Base-by-base conservation (phyloP, 495 filamentous ascomycete species). In the Penicillium nucicola region DNA sequence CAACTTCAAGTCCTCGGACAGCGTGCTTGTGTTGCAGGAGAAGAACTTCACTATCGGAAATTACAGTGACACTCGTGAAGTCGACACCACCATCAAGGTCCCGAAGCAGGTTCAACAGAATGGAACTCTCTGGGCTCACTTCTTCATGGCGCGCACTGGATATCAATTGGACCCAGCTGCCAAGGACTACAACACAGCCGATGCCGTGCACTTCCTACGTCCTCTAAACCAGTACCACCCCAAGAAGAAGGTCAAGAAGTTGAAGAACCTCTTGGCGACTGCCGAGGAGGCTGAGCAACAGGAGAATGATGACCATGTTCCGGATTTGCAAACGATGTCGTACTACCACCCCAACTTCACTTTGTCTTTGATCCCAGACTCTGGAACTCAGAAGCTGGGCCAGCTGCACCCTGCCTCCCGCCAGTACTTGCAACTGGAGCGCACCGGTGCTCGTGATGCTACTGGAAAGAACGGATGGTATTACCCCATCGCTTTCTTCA, bases 291-390 rank as follows among this genome's bases (percentile, higher is more conserved):
- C 25, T 33, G 65, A 54, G 11, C 67, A 83, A 28, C 76, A 78
- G 46, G 75, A 78, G 14, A 72, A 72, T 34, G 72, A 71, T 14
- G 71, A 77, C 11, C 71, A 75, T 4, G 84, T 83, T 0, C 87
- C 88, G 13, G 55, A 65, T 19, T 64, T 72, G 9, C 79, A 82
- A 14, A 82, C 91, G 44, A 83, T 78, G 28, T 92, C 85, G 31
- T 96, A 92, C 69, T 98, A 97, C 64, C 95, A 98, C 70, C 88
- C 92, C 5, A 98, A 98, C 67, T 85, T 95, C 55, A 95, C 91
- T 22, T 70, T 98, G 33, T 87, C 90, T 12, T 76, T 97, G 48
- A 85, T 98, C 45, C 89, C 90, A 13, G 88, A 95, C 57, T 77
- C 83, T 38, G 92, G 90, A 4, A 71, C 81, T 4, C 64, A 86